These are phyloP conservation scores for Trichodelitschia bisporula DNA, from an alignment of 495 filamentous ascomycete genomes.

Conservation along the genomic window DNA sequence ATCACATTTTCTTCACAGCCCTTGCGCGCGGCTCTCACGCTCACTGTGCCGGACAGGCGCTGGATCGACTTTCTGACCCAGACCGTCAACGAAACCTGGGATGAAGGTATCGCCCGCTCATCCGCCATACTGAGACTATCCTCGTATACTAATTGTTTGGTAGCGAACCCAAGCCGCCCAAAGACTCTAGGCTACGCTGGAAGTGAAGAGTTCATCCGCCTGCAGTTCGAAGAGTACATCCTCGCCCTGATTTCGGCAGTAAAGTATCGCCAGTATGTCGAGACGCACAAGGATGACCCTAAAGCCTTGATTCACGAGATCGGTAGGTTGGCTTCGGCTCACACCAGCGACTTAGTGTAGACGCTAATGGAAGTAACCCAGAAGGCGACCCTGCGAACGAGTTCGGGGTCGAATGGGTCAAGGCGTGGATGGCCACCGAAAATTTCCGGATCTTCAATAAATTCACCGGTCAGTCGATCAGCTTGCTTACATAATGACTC, in stretches of 20 bases:
- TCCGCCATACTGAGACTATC: too few relatives aligned
- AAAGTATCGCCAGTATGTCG: constrained; percentile 69
- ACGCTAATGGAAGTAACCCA: constrained; percentile 7
- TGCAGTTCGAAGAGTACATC: constrained; percentile 95
- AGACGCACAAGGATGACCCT: constrained; percentile 30
- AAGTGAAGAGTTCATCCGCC: constrained; percentile 90
- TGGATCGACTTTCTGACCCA: constrained; percentile 95
- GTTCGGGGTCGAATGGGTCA: constrained; percentile 51
- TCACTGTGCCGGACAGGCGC: constrained; percentile 69
- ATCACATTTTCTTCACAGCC: constrained; percentile 64
- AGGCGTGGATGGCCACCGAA: constrained; percentile 63
- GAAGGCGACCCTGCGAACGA: constrained; percentile 74
- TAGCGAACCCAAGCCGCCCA: constrained; percentile 54
- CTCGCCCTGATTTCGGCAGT: constrained; percentile 67
- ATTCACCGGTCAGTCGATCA: constrained; percentile 28
- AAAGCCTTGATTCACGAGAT: constrained; percentile 33
- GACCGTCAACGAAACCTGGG: constrained; percentile 89
- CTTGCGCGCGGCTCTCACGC: constrained; percentile 46
- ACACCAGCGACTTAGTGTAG: too few relatives aligned
- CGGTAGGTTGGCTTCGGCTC: constrained; percentile 8
- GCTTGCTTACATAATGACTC: too few relatives aligned
- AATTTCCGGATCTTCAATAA: constrained; percentile 69
- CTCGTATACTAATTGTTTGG: constrained; percentile 2
- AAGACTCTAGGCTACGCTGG: constrained; percentile 90
- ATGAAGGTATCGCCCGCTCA: constrained; percentile 24